Evolutionary conservation across 2,329 filamentous ascomycete species (phyloP), one percentile per base, ranked within the genome.

Genomic region (Fusarium scirpi): DNA sequence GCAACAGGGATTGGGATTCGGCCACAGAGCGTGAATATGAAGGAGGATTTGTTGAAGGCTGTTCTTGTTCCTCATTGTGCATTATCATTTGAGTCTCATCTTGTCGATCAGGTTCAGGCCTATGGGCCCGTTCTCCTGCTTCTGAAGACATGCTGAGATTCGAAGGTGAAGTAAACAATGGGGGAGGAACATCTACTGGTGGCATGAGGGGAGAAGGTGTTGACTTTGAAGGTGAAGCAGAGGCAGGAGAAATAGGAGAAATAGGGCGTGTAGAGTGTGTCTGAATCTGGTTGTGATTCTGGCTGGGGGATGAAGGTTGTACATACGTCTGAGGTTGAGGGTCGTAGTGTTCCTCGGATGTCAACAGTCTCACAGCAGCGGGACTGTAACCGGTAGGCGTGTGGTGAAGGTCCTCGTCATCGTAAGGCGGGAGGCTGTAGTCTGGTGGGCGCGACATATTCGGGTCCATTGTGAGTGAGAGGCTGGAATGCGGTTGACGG

Each of bases 361-460:
- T 90, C 80, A 91, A 81, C 73, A 91, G 81, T 74, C 89, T 85
- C 58, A 91, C 85, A 66, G 84, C 86, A 34, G 88, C 84, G 46
- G 83, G 79, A 75, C 85, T 86, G 59, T 83, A 80, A 63, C 82
- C 81, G 41, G 81, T 81, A 20, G 83, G 82, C 29, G 82, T 84
- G 68, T 83, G 80, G 71, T 85, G 80, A 64, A 74, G 58, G 53
- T 77, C 70, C 54, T 88, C 86, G 56, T 88, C 86, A 74, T 87
- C 85, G 75, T 91, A 90, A 56, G 79, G 79, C 22, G 86, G 86
- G 56, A 88, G 82, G 68, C 82, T 82, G 74, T 90, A 91, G 69
- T 88, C 86, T 32, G 88, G 87, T 64, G 86, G 86, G 69, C 84
- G 81, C 34, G 83, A 82, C 72, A 82, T 84, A 73, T 81, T 84